Percentiles rank a stretch among this genome's conserved stretches.
Evolutionary conservation across 805 yeast genomes (phyloP).

Genomic region (Helenozyma baotianmanensis): DNA sequence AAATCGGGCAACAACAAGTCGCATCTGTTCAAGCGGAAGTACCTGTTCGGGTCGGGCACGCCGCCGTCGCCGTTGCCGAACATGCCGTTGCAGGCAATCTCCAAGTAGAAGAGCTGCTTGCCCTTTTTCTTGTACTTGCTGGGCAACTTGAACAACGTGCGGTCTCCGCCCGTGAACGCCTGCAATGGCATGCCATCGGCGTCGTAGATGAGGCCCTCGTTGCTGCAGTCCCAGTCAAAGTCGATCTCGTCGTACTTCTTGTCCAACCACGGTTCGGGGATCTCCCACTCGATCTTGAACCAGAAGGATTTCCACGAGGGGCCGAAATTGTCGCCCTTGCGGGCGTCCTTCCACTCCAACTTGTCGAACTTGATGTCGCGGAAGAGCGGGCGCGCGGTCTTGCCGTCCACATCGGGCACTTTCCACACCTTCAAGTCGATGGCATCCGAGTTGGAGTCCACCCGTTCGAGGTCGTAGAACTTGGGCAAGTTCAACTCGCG

Average conservation of each 20-base stretch:
- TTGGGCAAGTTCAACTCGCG: slow-evolving; percentile 69
- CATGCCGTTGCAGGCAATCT: slow-evolving; percentile 93
- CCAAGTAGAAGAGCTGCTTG: slow-evolving; percentile 70
- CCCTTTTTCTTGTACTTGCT: slow-evolving; percentile 45
- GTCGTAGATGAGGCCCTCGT: slow-evolving; percentile 79
- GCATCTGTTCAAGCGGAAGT: slow-evolving; percentile 62
- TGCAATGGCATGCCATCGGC: slow-evolving; percentile 64
- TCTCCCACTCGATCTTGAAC: slow-evolving; percentile 66
- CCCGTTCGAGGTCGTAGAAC: slow-evolving; percentile 63
- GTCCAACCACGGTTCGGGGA: slow-evolving; percentile 58
- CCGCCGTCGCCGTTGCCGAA: slow-evolving; percentile 66
- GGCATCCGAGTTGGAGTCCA: slow-evolving; percentile 39
- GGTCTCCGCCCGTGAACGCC: slow-evolving; percentile 84
- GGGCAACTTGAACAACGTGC: slow-evolving; percentile 63
- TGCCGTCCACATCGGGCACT: slow-evolving; percentile 56
- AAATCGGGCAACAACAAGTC: slow-evolving; percentile 79
- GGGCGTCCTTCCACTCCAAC: slow-evolving; percentile 50
- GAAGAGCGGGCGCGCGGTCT: slow-evolving; percentile 59
- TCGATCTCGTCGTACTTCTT: slow-evolving; percentile 47
- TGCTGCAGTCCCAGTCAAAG: slow-evolving; percentile 79
- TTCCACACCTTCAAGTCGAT: slow-evolving; percentile 63
- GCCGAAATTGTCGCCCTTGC: slow-evolving; percentile 73
- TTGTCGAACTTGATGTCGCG: slow-evolving; percentile 47
- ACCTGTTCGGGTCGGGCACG: slow-evolving; percentile 70
- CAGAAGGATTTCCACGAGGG: slow-evolving; percentile 98